phyloP scores from a whole-genome alignment of 306 rosid genomes.

The Cucumis hystrix region DNA sequence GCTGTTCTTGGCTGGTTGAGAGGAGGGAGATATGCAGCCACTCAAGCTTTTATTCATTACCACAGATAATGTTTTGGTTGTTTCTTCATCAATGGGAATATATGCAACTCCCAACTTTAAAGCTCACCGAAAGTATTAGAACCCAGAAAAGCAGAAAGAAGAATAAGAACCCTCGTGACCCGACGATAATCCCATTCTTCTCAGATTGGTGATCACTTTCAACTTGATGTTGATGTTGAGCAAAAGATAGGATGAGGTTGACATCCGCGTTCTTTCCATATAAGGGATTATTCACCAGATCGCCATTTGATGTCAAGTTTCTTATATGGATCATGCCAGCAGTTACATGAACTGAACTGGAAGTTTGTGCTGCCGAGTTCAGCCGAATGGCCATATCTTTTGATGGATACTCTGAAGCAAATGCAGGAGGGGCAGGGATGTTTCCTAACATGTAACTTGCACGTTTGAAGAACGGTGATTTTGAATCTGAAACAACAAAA shows the following conservation, averaged over 20 bases:
- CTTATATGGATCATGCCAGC: conserved; percentile 75
- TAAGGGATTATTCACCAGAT: conserved; percentile 36
- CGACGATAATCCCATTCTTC: conserved; percentile 39
- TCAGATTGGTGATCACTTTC: conserved; percentile 19
- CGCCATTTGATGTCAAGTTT: conserved; percentile 31
- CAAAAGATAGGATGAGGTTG: conserved; percentile 26
- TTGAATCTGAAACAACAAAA: conserved; percentile 22
- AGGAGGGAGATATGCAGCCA: not conserved
- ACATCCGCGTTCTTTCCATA: conserved; percentile 51
- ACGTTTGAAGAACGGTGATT: conserved; percentile 31
- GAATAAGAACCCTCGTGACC: conserved; percentile 52
- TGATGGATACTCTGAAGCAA: conserved; percentile 69
- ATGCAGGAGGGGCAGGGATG: conserved; percentile 87
- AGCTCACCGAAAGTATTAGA: conserved; percentile 52
- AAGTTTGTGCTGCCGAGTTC: conserved; percentile 41
- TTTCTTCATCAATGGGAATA: conserved; percentile 14
- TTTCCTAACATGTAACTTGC: conserved; percentile 45
- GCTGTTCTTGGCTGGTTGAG: not conserved
- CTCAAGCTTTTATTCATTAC: not conserved
- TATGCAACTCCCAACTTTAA: conserved; percentile 55
- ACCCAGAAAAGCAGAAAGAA: conserved; percentile 53
- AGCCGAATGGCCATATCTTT: conserved; percentile 36
- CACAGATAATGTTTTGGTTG: not conserved
- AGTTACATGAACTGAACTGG: conserved; percentile 48
- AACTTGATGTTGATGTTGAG: conserved; percentile 22